phyloP scores from a whole-genome alignment of 768 basidiomycete genomes.

The Suillus luteus region DNA sequence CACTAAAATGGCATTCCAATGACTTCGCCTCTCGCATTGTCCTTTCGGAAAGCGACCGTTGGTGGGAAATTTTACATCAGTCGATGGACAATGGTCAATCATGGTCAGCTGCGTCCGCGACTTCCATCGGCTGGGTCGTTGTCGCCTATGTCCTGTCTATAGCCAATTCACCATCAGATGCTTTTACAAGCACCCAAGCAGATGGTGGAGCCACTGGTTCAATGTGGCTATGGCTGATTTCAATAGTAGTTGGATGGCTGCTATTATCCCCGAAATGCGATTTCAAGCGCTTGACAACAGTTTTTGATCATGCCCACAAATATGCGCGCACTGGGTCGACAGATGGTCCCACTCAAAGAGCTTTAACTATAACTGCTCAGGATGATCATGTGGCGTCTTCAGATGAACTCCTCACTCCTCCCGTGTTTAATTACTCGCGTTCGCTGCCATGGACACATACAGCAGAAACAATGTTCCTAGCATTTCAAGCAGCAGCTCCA shows the following conservation, averaged over 20 bases:
- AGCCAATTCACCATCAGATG: constrained; percentile 25
- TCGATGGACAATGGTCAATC: constrained; percentile 35
- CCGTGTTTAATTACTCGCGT: constrained; percentile 8
- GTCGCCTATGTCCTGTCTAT: constrained; percentile 34
- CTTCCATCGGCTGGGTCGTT: constrained; percentile 40
- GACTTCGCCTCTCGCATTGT: constrained; percentile 38
- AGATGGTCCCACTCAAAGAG: not conserved
- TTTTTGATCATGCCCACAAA: constrained; percentile 29
- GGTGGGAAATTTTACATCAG: constrained; percentile 35
- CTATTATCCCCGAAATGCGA: constrained; percentile 39
- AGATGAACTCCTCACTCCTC: constrained; percentile 6
- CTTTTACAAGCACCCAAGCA: not conserved
- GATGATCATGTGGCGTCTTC: not conserved
- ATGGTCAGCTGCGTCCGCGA: constrained; percentile 36
- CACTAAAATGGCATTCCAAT: constrained; percentile 29
- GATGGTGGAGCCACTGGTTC: constrained; percentile 20
- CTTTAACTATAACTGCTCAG: not conserved
- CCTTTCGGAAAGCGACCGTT: constrained; percentile 38
- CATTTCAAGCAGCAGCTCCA: constrained; percentile 3
- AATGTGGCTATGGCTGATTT: constrained; percentile 40
- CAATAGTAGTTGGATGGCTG: constrained; percentile 37
- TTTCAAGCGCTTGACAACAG: constrained; percentile 27
- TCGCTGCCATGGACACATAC: not conserved
- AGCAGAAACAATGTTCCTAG: constrained; percentile 2
- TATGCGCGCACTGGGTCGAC: not conserved